A percentile compares a stretch with the other conserved stretches of the same genome.
These are phyloP conservation scores for Fusarium cyanostomum DNA, from an alignment of 2,329 filamentous ascomycete species.

Conservation along the genomic window DNA sequence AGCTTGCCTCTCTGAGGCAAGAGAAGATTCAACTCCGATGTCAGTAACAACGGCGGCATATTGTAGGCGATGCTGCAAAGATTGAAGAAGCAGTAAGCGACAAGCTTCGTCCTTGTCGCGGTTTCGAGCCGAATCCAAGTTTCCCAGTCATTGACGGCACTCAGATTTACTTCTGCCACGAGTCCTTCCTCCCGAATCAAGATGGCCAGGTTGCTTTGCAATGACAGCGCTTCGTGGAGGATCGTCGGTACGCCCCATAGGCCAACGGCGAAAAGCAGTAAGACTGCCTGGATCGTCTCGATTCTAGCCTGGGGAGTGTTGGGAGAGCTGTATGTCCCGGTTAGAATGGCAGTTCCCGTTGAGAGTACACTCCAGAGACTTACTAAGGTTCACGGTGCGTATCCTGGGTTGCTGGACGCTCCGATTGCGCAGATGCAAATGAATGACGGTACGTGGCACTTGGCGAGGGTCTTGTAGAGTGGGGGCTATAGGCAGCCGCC, in stretches of 20 bases:
- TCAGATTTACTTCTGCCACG: constrained; percentile 58
- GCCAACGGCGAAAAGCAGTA: constrained; percentile 68
- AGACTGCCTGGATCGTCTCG: constrained; percentile 71
- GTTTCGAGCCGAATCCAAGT: constrained; percentile 67
- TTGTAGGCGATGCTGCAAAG: constrained; percentile 70
- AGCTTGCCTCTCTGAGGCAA: constrained; percentile 64
- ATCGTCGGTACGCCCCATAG: constrained; percentile 70
- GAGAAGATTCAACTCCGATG: constrained; percentile 65
- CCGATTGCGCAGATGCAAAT: constrained; percentile 66
- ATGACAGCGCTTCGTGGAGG: constrained; percentile 65
- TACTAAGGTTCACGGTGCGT: constrained; percentile 69
- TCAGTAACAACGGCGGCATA: constrained; percentile 66
- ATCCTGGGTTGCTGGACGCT: constrained; percentile 65
- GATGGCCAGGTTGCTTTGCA: constrained; percentile 67
- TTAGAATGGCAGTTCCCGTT: constrained; percentile 1
- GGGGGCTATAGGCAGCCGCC: constrained; percentile 66
- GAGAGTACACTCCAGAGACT: constrained; percentile 41
- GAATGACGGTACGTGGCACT: constrained; percentile 67
- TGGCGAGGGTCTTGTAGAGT: constrained; percentile 67
- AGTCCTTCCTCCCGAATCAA: constrained; percentile 68
- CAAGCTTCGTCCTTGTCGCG: constrained; percentile 66
- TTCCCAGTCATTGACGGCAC: constrained; percentile 63
- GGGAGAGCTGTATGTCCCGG: constrained; percentile 55
- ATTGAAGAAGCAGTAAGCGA: constrained; percentile 71
- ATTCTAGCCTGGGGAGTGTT: constrained; percentile 68